Evolutionary conservation across 352 stramenopile species (phyloP).

Genomic region (Pythium volutum): DNA sequence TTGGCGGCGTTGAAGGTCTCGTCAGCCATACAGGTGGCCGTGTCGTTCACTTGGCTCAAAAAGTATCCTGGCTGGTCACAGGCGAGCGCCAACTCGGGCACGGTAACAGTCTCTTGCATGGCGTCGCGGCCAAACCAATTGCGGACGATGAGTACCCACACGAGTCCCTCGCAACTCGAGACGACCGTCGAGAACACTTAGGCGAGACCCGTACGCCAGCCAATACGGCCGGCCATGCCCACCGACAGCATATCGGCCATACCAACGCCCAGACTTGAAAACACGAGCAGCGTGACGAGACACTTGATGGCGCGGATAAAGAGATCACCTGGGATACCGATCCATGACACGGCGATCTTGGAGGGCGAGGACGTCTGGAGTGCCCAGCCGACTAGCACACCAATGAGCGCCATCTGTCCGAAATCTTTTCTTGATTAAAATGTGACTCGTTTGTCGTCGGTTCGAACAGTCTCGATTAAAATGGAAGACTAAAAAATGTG

Average conservation of each 20-base stretch:
- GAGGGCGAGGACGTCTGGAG: conserved; percentile 12
- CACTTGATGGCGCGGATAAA: conserved; percentile 52
- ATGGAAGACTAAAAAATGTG: too few relatives aligned
- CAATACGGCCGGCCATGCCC: conserved; percentile 33
- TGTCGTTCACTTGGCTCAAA: conserved; percentile 23
- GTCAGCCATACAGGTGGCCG: conserved; percentile 19
- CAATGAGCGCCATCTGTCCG: conserved; percentile 4
- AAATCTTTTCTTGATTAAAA: too few relatives aligned
- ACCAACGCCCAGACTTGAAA: conserved; percentile 33
- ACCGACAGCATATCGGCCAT: conserved; percentile 43
- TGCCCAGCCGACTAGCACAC: conserved; percentile 2
- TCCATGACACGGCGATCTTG: conserved; percentile 9
- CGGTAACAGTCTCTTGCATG: neutral
- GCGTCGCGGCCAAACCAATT: conserved; percentile 11
- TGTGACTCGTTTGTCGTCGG: too few relatives aligned
- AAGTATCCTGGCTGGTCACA: conserved; percentile 23
- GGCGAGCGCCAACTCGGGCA: conserved; percentile 19
- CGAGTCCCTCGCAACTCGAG: conserved; percentile 14
- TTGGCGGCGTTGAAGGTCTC: conserved; percentile 17
- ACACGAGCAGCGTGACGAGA: conserved; percentile 43
- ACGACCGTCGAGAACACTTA: conserved; percentile 27
- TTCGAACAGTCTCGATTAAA: too few relatives aligned
- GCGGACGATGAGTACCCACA: conserved; percentile 22
- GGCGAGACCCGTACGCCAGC: conserved; percentile 28
- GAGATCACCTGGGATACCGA: conserved; percentile 35